Evolutionary conservation across 805 yeast genomes (phyloP).

Genomic region (Starmerella sp.): DNA sequence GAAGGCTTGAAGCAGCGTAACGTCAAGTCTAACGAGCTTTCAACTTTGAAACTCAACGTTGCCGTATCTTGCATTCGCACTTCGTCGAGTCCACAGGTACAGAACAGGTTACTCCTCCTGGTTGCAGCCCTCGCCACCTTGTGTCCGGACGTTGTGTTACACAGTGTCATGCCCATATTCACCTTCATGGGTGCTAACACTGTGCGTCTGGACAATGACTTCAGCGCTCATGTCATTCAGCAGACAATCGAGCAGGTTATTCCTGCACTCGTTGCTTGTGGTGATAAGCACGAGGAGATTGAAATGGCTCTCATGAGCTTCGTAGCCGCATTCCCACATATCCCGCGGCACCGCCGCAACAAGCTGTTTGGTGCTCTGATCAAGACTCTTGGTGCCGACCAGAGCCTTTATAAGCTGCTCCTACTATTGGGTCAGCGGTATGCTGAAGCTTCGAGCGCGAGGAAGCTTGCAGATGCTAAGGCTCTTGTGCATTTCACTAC

Average conservation of each 20-base stretch:
- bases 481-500: constrained; percentile 60
- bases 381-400: constrained; percentile 55
- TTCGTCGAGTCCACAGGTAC: constrained; percentile 87
- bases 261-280: constrained; percentile 65
- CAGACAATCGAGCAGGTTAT: constrained; percentile 82
- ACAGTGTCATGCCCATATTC: constrained; percentile 98
- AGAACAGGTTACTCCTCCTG: constrained; percentile 72
- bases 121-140: constrained; percentile 78
- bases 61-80: constrained; percentile 83
- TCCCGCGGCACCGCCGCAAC: constrained; percentile 92
- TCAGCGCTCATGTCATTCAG: constrained; percentile 82
- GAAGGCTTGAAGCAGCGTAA: constrained; percentile 29
- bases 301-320: constrained; percentile 81
- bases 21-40: constrained; percentile 33
- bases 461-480: constrained; percentile 47
- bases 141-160: constrained; percentile 83
- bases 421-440: constrained; percentile 75
- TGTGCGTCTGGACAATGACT: constrained; percentile 91
- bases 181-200: constrained; percentile 99
- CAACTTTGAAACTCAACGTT: constrained; percentile 73
- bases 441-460: constrained; percentile 32
- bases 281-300: constrained; percentile 47
- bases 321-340: constrained; percentile 88
- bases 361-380: constrained; percentile 72
- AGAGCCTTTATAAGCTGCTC: constrained; percentile 59